These are phyloP conservation scores for Amylocystis lapponica DNA, from an alignment of 768 basidiomycete genomes.

Conservation along the genomic window DNA sequence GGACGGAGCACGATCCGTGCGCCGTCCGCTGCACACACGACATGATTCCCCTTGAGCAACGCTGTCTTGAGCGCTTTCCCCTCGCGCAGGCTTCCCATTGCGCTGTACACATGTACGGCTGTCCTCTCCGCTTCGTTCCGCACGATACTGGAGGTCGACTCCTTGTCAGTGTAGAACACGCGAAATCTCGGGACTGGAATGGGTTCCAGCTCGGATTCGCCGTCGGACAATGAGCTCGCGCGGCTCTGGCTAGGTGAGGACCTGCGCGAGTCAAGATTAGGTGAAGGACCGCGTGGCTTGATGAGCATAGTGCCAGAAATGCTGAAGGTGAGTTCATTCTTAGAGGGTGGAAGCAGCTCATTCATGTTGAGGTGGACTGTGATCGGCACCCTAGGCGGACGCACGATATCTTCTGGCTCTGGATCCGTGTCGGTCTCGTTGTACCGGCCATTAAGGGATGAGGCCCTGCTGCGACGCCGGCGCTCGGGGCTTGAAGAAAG, in stretches of 20 bases:
- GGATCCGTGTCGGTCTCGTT: constrained; percentile 14
- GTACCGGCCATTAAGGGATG: constrained; percentile 26
- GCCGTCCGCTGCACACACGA: constrained; percentile 58
- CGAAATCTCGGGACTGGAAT: constrained; percentile 64
- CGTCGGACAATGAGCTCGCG: constrained; percentile 15
- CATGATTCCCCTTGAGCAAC: constrained; percentile 51
- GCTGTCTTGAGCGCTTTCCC: constrained; percentile 61
- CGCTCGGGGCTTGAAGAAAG: constrained; percentile 28
- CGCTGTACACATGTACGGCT: constrained; percentile 57
- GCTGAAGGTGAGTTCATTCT: constrained; percentile 59
- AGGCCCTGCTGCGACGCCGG: constrained; percentile 33
- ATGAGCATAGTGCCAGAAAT: constrained; percentile 64
- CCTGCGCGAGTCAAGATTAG: constrained; percentile 5
- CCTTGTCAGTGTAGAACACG: constrained; percentile 60
- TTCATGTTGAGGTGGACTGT: constrained; percentile 80
- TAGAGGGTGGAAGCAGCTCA: constrained; percentile 59
- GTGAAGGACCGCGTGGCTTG: constrained; percentile 32
- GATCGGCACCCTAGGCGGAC: constrained; percentile 54
- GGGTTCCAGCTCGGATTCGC: constrained; percentile 38
- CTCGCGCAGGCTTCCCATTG: constrained; percentile 50
- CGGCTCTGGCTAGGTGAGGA: constrained; percentile 12
- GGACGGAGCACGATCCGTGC: constrained; percentile 50
- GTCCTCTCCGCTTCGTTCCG: constrained; percentile 50
- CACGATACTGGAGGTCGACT: constrained; percentile 51
- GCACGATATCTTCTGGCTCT: constrained; percentile 17